A percentile compares a stretch with the other conserved stretches of the same genome.
These are phyloP conservation scores for Leccinum subtestaceum DNA, from an alignment of 768 basidiomycete genomes.

Conservation along the genomic window DNA sequence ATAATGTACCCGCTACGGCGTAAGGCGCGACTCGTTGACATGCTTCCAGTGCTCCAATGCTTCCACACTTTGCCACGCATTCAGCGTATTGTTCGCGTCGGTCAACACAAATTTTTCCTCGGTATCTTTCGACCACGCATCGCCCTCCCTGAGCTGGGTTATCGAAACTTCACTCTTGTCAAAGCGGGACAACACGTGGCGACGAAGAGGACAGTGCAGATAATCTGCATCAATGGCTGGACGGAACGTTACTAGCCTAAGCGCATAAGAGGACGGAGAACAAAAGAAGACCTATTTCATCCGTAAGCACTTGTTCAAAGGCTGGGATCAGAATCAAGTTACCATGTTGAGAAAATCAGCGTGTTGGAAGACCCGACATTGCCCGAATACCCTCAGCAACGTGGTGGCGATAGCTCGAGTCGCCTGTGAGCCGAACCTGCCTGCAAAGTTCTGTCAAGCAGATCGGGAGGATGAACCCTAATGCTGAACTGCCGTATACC, in stretches of 20 bases:
- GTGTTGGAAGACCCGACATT: constrained; percentile 77
- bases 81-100: constrained; percentile 61
- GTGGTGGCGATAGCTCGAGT: constrained; percentile 69
- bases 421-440: constrained; percentile 58
- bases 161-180: constrained; percentile 53
- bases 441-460: constrained; percentile 72
- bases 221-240: constrained; percentile 53
- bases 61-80: constrained; percentile 61
- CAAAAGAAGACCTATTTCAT: constrained; percentile 76
- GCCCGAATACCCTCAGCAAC: constrained; percentile 63
- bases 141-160: constrained; percentile 33
- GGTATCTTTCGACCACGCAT: constrained; percentile 23
- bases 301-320: constrained; percentile 6
- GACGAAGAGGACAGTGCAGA: constrained; percentile 65
- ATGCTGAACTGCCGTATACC: constrained; percentile 35
- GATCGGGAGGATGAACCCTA: constrained; percentile 32
- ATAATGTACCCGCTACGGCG: too few species aligned
- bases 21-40: too few species aligned
- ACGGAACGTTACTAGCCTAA: constrained; percentile 50
- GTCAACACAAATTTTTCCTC: constrained; percentile 53
- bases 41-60: constrained; percentile 70
- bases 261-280: constrained; percentile 48
- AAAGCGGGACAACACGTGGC: constrained; percentile 53
- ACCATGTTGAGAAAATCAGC: constrained; percentile 75
- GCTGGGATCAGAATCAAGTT: constrained; percentile 18